Evolutionary conservation across 1,139 yeast species (phyloP), one percentile per base, ranked within the genome.

Genomic region (Arxiozyma bovina): DNA sequence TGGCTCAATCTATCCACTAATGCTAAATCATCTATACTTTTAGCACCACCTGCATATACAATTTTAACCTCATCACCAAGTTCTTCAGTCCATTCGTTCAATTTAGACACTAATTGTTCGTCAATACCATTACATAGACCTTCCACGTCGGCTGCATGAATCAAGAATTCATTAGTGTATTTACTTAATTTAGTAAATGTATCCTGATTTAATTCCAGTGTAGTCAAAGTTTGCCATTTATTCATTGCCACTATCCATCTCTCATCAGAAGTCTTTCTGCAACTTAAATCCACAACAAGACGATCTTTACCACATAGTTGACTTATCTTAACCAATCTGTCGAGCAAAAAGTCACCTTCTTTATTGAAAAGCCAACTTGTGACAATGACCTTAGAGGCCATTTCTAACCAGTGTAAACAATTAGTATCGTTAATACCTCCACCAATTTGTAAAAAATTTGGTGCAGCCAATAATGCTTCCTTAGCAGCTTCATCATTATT

Each of bases 91-190:
- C 99, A 93, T 61, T 83, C 80, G 17, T 91, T 90, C 44, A 93
- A 74, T 54, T 78, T 78, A 27, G 59, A 57, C 5, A 93, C 98
- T 53, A 93, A 74, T 21, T 82, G 78, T 63, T 83, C 83, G 65
- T 93, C 99, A 47, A 93, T 87, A 0, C 99, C 99, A 47, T 82
- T 79, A 68, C 99, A 93, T 27, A 93, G 75, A 0, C 99, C 99
- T 70, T 93, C 99, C 2, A 93, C 98, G 69, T 93, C 99, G 0
- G 99, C 99, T 3, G 99, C 99, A 71, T 93, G 99, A 27, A 93
- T 84, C 56, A 93, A 74, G 64, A 91, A 87, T 70, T 93, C 99
- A 59, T 81, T 79, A 64, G 98, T 88, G 69, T 85, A 87, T 51
- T 75, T 55, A 17, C 85, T 73, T 42, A 93, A 77, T 54, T 70